Base-by-base conservation (phyloP, 352 stramenopile species). In the Globisporangium polare region DNA sequence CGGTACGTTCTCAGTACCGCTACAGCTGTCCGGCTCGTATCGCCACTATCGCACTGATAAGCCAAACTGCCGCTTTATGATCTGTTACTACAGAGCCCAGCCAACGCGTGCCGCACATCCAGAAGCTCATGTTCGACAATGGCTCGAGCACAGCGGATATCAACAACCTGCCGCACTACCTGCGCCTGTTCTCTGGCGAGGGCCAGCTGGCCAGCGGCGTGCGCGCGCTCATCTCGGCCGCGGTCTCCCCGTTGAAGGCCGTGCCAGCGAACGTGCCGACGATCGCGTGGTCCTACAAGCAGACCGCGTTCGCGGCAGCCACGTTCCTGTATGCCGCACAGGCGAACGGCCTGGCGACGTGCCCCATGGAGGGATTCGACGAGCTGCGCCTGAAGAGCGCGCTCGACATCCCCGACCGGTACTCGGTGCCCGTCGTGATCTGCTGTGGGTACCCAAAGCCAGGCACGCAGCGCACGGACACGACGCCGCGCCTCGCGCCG, bases 351-450 rank as follows among this genome's bases (percentile, higher is more conserved):
- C 64, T 96, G 2, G 74, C 70, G 54, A 92, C 83, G 29, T 90
- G 82, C 45, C 72, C 78, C 13, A 95, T 93, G 81, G 86, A 94
- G 71, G 86, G 84, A 1, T 90, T 89, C 54, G 86, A 94, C 24
- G 73, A 91, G 60, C 68, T 70, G 20, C 78, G 83, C 3, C 60
- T 94, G 33, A 76, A 74, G 37, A 77, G 78, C 51, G 72, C 72
- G 20, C 72, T 96, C 1, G 76, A 94, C 47, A 89, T 96, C 33
- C 85, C 83, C 0, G 82, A 93, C 46, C 83, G 85, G 22, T 93
- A 93, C 68, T 68, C 68, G 8, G 75, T 95, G 20, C 83, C 88
- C 0, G 79, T 96, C 9, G 73, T 94, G 43, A 70, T 96, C 27
- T 73, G 73, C 39, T 80, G 85, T 10, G 88, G 88, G 3, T 89